Conservation (phyloP, 495 filamentous ascomycete genomes). For the Penicillium mononematosum region DNA sequence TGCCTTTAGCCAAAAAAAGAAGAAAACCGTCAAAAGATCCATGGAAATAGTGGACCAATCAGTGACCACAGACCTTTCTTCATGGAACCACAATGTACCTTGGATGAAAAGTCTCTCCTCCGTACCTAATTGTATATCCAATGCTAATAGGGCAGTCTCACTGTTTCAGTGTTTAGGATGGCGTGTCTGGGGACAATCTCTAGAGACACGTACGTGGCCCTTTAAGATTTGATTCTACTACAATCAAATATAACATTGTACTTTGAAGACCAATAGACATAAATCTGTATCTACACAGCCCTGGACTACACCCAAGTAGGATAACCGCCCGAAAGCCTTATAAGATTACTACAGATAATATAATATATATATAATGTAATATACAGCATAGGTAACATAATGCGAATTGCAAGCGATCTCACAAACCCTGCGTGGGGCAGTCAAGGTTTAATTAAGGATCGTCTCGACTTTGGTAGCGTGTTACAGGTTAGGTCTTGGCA, state of each 20-base stretch:
- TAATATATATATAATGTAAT: neutral
- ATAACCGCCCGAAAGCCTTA: slow-evolving; percentile 16
- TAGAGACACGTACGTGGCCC: slow-evolving; percentile 4
- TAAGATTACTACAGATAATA: neutral
- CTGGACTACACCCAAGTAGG: slow-evolving; percentile 24
- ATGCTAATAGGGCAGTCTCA: slow-evolving; percentile 18
- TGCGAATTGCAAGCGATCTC: slow-evolving; percentile 20
- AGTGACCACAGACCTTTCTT: slow-evolving; percentile 13
- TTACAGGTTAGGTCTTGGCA: slow-evolving; percentile 37
- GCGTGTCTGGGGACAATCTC: neutral
- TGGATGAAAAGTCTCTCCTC: slow-evolving; percentile 16
- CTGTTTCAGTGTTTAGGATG: neutral
- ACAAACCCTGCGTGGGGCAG: slow-evolving; percentile 33
- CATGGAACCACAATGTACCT: slow-evolving; percentile 17
- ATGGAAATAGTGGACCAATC: slow-evolving; percentile 17
- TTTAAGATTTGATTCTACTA: neutral
- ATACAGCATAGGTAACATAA: neutral
- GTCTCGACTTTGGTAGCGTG: slow-evolving; percentile 37
- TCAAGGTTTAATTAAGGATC: slow-evolving; percentile 51
- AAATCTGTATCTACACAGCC: slow-evolving; percentile 7
- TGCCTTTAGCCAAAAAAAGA: neutral
- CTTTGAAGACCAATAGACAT: slow-evolving; percentile 5
- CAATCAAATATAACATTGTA: neutral
- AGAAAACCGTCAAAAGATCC: neutral
- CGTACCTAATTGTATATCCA: slow-evolving; percentile 4